Base-by-base conservation (phyloP, 306 rosid genomes). In the Medicago arabica region DNA sequence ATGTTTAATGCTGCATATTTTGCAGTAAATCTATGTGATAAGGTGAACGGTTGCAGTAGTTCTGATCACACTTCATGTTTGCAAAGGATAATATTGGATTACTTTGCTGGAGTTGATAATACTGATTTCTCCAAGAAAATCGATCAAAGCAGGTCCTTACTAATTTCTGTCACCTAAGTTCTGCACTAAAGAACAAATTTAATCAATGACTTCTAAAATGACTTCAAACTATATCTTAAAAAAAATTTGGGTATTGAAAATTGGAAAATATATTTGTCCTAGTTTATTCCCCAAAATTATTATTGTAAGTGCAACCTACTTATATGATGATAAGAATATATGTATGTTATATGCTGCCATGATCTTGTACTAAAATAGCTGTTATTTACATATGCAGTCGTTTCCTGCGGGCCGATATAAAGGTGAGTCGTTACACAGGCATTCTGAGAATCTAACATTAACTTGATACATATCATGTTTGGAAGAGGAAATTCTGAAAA, bases 381-480 rank as follows among this genome's bases (percentile, higher is more conserved):
- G 46, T 34, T 76, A 74, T 89, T 87, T 75, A 62, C 80, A 12
- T 75, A 72, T 90, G 96, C 97, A 94, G 97, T 85, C 90, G 88
- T 73, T 92, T 94, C 81, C 83, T 95, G 84, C 90, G 86, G 77
- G 97, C 97, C 66, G 97, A 95, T 84, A 87, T 95, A 62, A 95
- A 95, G 91, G 98, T 89, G 60, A 84, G 88, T 67, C 72, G 31
- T 69, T 76, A 13, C 39, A 38, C 44, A 3, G 36, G 21, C 82
- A 18, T 58, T 44, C 55, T 69, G 69, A 25, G 68, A 81, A 83
- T 78, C 69, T 75, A 28, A 62, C 36, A 54, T 54, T 17, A 75
- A 53, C 34, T 84, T 6, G 11, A 59, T 67, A 15, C 72, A 9
- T 15, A 55, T 73, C 67, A 21, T 74, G 78, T 58, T 53, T 83